Evolutionary conservation across 2,329 filamentous ascomycete species (phyloP).

Genomic region (Sporothrix sp.): DNA sequence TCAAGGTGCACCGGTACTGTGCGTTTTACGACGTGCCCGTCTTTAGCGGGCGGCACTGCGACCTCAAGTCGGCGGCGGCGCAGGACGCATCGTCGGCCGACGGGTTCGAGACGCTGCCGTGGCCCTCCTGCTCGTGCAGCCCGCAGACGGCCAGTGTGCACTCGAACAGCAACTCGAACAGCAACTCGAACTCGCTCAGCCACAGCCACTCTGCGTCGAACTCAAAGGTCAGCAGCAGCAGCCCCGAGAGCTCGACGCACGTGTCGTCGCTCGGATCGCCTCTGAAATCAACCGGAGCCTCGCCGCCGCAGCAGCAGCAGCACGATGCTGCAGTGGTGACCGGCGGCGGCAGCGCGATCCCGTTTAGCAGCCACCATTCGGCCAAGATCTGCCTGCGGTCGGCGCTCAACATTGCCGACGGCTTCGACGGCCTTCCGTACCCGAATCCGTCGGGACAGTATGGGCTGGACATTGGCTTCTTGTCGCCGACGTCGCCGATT

Average conservation of each 20-base stretch:
- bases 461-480: slow-evolving; percentile 24
- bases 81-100: slow-evolving; percentile 11
- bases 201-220: not conserved
- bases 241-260: slow-evolving; percentile 1
- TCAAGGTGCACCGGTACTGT: slow-evolving; percentile 42
- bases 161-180: slow-evolving; percentile 10
- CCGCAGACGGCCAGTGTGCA: slow-evolving; percentile 3
- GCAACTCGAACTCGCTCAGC: not conserved
- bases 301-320: not conserved
- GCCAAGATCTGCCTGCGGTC: slow-evolving; percentile 40
- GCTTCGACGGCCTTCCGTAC: slow-evolving; percentile 37
- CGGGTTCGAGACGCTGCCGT: slow-evolving; percentile 24
- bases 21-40: slow-evolving; percentile 42
- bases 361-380: slow-evolving; percentile 37
- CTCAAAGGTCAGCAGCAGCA: not conserved
- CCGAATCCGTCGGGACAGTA: slow-evolving; percentile 32
- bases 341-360: too few relatives aligned
- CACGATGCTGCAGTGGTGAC: too few relatives aligned
- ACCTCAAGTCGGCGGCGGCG: slow-evolving; percentile 29
- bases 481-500: slow-evolving; percentile 28
- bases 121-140: slow-evolving; percentile 29
- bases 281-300: not conserved
- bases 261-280: slow-evolving; percentile 3
- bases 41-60: slow-evolving; percentile 40
- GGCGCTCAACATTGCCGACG: slow-evolving; percentile 37